phyloP scores from a whole-genome alignment of 2,329 filamentous ascomycete species.

The Penicillium brevicompactum region DNA sequence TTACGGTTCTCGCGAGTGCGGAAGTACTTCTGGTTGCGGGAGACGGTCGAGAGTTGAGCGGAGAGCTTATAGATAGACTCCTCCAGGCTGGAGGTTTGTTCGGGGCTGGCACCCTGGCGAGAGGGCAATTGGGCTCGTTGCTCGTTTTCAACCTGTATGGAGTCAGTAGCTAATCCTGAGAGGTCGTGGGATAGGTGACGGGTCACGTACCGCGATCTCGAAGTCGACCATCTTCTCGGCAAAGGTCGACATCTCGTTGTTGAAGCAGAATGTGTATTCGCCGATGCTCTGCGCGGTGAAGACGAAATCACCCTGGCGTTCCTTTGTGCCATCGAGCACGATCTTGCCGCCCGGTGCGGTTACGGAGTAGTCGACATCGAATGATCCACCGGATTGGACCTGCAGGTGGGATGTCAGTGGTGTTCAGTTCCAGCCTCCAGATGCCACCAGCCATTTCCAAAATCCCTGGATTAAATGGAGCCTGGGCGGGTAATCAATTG shows the following conservation, averaged over 20 bases:
- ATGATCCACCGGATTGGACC: slow-evolving; percentile 98
- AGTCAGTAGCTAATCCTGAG: background rate
- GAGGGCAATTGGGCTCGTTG: slow-evolving; percentile 77
- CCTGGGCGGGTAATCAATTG: background rate
- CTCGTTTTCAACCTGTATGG: slow-evolving; percentile 82
- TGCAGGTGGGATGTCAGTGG: slow-evolving; percentile 40
- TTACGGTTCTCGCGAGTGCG: slow-evolving; percentile 97
- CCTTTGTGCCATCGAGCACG: slow-evolving; percentile 84
- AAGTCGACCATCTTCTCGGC: slow-evolving; percentile 98
- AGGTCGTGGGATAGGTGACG: background rate
- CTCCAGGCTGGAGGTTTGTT: slow-evolving; percentile 86
- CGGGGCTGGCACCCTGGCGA: slow-evolving; percentile 83
- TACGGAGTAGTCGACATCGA: slow-evolving; percentile 93
- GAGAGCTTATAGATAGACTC: slow-evolving; percentile 96
- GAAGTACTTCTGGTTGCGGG: slow-evolving; percentile 98
- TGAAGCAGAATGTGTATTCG: slow-evolving; percentile 97
- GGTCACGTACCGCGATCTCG: slow-evolving; percentile 77
- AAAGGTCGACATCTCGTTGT: slow-evolving; percentile 97
- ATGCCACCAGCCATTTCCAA: background rate
- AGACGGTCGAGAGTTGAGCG: slow-evolving; percentile 88
- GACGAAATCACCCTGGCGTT: slow-evolving; percentile 94
- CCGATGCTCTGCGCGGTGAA: slow-evolving; percentile 87
- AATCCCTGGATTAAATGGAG: background rate
- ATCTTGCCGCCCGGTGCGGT: slow-evolving; percentile 77
- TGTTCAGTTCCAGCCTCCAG: background rate